These are phyloP conservation scores for Phytophthora crassamura DNA, from an alignment of 352 stramenopile species.

Conservation along the genomic window DNA sequence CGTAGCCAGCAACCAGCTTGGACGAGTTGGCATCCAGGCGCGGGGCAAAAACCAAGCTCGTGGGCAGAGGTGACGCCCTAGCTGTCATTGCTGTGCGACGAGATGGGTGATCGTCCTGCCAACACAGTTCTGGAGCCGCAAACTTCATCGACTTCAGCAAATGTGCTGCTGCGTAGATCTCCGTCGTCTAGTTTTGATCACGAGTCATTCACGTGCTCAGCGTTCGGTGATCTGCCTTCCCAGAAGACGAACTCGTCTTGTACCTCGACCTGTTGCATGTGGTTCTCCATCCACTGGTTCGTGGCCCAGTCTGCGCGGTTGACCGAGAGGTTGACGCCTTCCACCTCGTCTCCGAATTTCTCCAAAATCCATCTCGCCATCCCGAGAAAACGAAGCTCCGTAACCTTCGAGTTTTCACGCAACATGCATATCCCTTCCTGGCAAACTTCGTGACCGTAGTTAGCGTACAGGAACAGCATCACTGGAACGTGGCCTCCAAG, in stretches of 20 bases:
- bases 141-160: too few relatives aligned
- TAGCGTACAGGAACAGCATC: constrained; percentile 5
- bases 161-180: too few relatives aligned
- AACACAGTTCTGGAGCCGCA: too few relatives aligned
- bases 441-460: not conserved
- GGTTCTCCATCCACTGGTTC: not conserved
- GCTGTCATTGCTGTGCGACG: too few relatives aligned
- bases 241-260: constrained; percentile 4
- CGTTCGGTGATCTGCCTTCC: not conserved
- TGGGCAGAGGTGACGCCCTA: too few relatives aligned
- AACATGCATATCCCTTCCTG: not conserved
- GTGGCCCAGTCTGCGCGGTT: not conserved
- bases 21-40: too few relatives aligned
- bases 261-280: not conserved
- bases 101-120: too few relatives aligned
- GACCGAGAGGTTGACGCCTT: not conserved
- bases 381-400: not conserved
- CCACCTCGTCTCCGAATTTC: not conserved
- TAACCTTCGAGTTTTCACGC: not conserved
- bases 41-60: too few relatives aligned
- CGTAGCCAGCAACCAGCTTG: too few relatives aligned
- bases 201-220: too few relatives aligned
- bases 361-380: not conserved
- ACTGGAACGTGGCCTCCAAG: not conserved
- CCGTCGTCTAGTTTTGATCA: too few relatives aligned